A percentile compares a stretch with the other conserved stretches of the same genome.
phyloP scores from a whole-genome alignment of 1,284 basidiomycete genomes.

The Boletus austroedulis region DNA sequence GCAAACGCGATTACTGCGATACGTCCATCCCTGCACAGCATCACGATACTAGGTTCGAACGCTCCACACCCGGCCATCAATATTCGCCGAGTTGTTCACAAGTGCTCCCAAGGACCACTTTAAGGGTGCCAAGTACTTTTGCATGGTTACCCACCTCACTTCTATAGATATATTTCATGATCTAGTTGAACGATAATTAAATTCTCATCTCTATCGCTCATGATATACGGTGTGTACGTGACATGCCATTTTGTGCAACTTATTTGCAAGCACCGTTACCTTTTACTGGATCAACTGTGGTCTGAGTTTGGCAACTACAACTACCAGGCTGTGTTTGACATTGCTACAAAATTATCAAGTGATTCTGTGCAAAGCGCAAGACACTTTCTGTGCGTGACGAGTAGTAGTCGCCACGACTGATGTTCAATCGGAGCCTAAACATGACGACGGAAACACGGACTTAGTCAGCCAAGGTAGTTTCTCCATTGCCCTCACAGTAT shows the following conservation, averaged over 20 bases:
- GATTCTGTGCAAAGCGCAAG: no score
- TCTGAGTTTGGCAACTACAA: no score
- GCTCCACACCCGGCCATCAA: background rate
- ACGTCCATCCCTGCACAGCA: background rate
- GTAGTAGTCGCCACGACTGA: no score
- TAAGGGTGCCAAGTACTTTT: background rate
- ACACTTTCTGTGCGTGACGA: no score
- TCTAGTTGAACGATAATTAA: background rate
- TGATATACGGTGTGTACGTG: background rate
- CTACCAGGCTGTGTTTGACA: no score
- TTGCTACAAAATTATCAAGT: no score
- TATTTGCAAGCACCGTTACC: background rate
- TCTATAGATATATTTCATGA: background rate
- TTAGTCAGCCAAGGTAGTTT: conserved; percentile 34
- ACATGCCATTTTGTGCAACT: background rate
- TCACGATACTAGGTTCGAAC: background rate
- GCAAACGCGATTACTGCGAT: background rate
- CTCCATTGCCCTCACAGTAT: conserved; percentile 30
- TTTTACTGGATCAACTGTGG: no score
- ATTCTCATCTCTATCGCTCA: background rate
- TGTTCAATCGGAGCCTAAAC: conserved; percentile 21
- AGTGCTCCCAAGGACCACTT: background rate
- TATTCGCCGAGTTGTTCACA: background rate
- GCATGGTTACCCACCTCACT: no score
- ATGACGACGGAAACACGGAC: background rate